phyloP scores from a whole-genome alignment of 805 yeast genomes.

The Barnettozyma sp. region DNA sequence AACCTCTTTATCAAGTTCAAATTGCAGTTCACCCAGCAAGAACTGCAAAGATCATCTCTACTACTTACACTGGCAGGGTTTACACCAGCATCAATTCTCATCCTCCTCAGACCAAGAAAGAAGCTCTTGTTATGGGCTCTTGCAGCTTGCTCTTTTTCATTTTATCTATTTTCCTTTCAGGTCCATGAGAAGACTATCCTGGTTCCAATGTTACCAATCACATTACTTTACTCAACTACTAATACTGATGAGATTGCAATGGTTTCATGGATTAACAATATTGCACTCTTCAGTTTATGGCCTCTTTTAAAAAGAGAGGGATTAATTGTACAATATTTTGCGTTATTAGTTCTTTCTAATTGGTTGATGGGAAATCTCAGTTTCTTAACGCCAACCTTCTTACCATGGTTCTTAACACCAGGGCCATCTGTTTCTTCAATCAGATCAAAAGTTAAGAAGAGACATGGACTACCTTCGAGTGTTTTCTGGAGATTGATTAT shows the following conservation, averaged over 20 bases:
- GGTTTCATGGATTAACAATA: slow-evolving; percentile 81
- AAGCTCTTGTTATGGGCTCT: slow-evolving; percentile 62
- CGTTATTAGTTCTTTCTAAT: slow-evolving; percentile 55
- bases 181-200: slow-evolving; percentile 93
- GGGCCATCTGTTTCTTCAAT: slow-evolving; percentile 36
- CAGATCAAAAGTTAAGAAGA: slow-evolving; percentile 28
- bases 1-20: slow-evolving; percentile 72
- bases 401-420: slow-evolving; percentile 36
- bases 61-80: slow-evolving; percentile 45
- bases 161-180: slow-evolving; percentile 86
- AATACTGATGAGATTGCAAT: slow-evolving; percentile 59
- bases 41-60: slow-evolving; percentile 55
- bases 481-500: slow-evolving; percentile 46
- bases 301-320: slow-evolving; percentile 79
- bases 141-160: slow-evolving; percentile 78
- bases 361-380: slow-evolving; percentile 71
- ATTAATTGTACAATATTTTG: slow-evolving; percentile 63
- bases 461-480: slow-evolving; percentile 42
- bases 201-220: slow-evolving; percentile 80
- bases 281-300: slow-evolving; percentile 79
- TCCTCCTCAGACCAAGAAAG: slow-evolving; percentile 46
- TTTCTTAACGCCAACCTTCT: slow-evolving; percentile 40
- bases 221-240: slow-evolving; percentile 49
- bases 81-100: slow-evolving; percentile 47
- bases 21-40: slow-evolving; percentile 41